phyloP scores from a whole-genome alignment of 2,329 filamentous ascomycete genomes.

The Davidsoniella australis region DNA sequence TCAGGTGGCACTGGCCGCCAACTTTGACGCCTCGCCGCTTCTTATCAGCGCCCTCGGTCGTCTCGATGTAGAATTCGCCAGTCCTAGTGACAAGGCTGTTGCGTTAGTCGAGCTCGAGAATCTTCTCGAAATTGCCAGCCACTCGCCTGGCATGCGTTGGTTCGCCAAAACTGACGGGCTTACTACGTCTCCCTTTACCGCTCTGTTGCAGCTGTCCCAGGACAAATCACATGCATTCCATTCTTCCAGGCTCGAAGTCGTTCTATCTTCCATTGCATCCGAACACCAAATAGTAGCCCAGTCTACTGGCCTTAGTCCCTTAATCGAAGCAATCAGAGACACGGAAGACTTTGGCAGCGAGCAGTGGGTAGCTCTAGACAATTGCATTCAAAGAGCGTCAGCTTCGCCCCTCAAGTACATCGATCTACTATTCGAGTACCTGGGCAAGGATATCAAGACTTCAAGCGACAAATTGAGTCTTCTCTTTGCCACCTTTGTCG shows the following conservation, averaged over 20 bases:
- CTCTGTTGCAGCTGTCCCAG: constrained; percentile 37
- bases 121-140: constrained; percentile 60
- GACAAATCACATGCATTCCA: constrained; percentile 10
- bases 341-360: constrained; percentile 20
- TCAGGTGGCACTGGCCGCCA: constrained; percentile 61
- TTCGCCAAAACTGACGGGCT: constrained; percentile 57
- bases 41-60: constrained; percentile 51
- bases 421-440: constrained; percentile 42
- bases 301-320: constrained; percentile 5
- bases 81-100: constrained; percentile 34
- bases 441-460: constrained; percentile 18
- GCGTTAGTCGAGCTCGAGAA: constrained; percentile 62
- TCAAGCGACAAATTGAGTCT: constrained; percentile 30
- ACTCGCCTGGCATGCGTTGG: constrained; percentile 78
- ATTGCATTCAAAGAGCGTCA: constrained; percentile 60
- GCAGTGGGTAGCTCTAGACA: constrained; percentile 61
- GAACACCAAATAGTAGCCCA: constrained; percentile 12
- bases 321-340: constrained; percentile 10
- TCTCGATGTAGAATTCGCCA: constrained; percentile 36
- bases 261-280: constrained; percentile 7
- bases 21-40: constrained; percentile 70
- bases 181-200: constrained; percentile 52
- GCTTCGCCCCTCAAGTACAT: constrained; percentile 70
- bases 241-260: constrained; percentile 8
- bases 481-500: constrained; percentile 49